Percentiles rank a stretch among this genome's conserved stretches.
Evolutionary conservation across 257 asterid species (phyloP).

Genomic region (Mitragyna speciosa): DNA sequence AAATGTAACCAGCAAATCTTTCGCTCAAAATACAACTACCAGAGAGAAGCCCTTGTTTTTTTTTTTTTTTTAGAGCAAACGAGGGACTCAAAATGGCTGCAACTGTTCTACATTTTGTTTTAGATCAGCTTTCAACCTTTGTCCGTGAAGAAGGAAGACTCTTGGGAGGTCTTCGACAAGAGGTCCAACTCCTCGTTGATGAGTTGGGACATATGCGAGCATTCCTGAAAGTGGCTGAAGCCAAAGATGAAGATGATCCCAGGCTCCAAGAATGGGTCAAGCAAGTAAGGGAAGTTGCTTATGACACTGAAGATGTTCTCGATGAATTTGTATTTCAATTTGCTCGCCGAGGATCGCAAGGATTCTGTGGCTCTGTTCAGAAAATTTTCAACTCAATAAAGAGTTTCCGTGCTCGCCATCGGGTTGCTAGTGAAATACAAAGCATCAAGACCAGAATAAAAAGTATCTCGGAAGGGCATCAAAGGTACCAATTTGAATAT

Average conservation of each 20-base stretch:
- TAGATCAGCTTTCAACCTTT: conserved; percentile 19
- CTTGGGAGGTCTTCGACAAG: conserved; percentile 15
- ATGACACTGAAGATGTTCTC: conserved; percentile 36
- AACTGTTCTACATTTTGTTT: conserved; percentile 16
- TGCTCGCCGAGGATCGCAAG: background rate
- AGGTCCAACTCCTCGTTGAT: conserved; percentile 22
- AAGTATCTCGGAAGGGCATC: too few species aligned
- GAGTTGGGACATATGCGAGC: conserved; percentile 31
- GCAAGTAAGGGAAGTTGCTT: conserved; percentile 38
- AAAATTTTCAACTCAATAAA: background rate
- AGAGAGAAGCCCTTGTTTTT: too few species aligned
- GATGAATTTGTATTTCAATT: conserved; percentile 22
- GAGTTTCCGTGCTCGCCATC: background rate
- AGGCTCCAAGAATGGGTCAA: conserved; percentile 32
- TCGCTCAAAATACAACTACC: too few species aligned
- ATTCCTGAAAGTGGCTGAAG: conserved; percentile 34
- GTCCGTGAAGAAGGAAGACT: conserved; percentile 18
- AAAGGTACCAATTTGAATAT: background rate
- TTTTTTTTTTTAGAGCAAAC: too few species aligned
- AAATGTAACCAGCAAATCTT: too few species aligned
- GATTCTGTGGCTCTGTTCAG: background rate
- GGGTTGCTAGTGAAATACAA: too few species aligned
- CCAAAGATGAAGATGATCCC: conserved; percentile 25
- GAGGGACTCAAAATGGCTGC: conserved; percentile 25
- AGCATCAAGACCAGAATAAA: too few species aligned